Evolutionary conservation across 495 filamentous ascomycete species (phyloP), one percentile per base, ranked within the genome.

Genomic region (Xylaria grammica): DNA sequence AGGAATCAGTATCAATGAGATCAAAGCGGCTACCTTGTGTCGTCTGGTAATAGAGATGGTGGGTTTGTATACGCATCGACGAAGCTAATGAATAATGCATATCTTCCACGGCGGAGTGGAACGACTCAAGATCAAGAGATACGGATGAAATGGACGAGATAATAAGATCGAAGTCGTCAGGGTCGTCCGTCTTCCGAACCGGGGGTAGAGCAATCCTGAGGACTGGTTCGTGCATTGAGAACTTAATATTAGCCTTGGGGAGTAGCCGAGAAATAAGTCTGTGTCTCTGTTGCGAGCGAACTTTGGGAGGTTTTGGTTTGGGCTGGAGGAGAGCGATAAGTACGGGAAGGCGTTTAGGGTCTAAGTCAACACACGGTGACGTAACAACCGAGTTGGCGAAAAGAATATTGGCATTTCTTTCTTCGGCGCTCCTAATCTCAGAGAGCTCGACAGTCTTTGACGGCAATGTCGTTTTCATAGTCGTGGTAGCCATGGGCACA

Each of bases 401-500:
- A 0, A 99, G 83, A 34, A 99, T 93, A 72, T 99, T 99, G 17
- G 91, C 90, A 69, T 99, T 99, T 45, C 93, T 86, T 70, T 98
- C 92, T 69, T 90, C 89, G 2, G 89, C 87, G 65, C 90, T 90
- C 62, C 84, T 85, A 24, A 90, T 88, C 58, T 90, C 86, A 17
- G 87, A 87, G 24, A 91, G 84, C 74, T 92, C 89, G 13, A 99
- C 89, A 0, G 91, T 96, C 74, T 98, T 97, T 0, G 95, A 96
- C 0, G 96, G 96, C 6, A 99, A 77, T 5, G 95, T 99, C 0
- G 95, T 98, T 65, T 92, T 92, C 32, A 97, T 87, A 0, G 95
- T 99, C 22, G 93, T 96, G 5, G 95, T 99, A 27, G 94, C 91
- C 96, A 99, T 99, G 0, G 95, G 95, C 30, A 99, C 87, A 74